Evolutionary conservation across 2,329 filamentous ascomycete genomes (phyloP).

Genomic region (Hypomyces perniciosus): DNA sequence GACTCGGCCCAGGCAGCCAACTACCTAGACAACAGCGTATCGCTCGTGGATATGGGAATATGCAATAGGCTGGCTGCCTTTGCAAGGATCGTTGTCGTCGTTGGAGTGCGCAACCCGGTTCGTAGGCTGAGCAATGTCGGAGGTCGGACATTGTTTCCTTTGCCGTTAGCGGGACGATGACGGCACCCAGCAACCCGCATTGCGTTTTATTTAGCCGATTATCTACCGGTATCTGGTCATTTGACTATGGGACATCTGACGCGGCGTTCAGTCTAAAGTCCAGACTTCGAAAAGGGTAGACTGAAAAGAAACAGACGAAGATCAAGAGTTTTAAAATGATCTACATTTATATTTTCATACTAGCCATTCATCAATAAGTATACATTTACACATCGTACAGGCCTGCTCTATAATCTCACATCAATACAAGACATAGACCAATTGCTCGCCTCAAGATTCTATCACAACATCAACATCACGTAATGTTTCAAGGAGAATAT

Average conservation of each 20-base stretch:
- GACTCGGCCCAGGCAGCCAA: constrained; percentile 7
- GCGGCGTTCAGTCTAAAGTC: neutral
- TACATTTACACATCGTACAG: no score
- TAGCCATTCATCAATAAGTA: no score
- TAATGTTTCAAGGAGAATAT: neutral
- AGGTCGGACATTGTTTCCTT: constrained; percentile 4
- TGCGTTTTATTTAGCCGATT: constrained; percentile 5
- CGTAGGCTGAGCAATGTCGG: constrained; percentile 10
- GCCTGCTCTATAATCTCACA: no score
- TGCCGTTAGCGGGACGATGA: constrained; percentile 9
- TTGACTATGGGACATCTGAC: constrained; percentile 3
- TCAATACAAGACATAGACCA: no score
- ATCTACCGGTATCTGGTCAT: neutral
- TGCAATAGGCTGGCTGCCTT: neutral
- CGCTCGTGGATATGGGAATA: neutral
- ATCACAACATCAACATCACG: no score
- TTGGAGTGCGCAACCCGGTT: constrained; percentile 11
- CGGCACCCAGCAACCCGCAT: constrained; percentile 9
- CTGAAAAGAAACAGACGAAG: no score
- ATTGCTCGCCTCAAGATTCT: no score
- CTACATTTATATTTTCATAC: no score
- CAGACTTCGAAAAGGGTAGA: no score
- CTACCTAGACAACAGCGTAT: neutral
- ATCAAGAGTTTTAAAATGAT: no score
- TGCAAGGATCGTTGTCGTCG: neutral